Conservation (phyloP, 768 basidiomycete species). For the Panus rudis region DNA sequence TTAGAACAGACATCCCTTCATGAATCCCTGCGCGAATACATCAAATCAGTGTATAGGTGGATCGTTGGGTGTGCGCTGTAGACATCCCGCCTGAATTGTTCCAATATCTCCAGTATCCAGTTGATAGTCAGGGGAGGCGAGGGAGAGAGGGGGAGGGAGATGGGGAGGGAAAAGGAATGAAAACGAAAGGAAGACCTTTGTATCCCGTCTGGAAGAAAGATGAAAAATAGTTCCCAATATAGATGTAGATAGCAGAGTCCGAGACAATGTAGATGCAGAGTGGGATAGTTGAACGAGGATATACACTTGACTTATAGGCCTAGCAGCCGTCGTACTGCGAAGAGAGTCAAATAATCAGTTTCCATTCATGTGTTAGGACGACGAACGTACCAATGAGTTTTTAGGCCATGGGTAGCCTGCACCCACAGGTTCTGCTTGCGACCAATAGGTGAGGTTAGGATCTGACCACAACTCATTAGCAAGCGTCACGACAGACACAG, state of each 20-base stretch:
- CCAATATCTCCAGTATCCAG: no score
- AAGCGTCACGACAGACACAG: neutral
- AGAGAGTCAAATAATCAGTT: neutral
- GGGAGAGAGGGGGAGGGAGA: neutral
- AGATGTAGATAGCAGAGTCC: neutral
- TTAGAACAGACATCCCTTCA: no score
- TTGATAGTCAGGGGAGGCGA: no score
- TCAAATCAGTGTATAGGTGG: no score
- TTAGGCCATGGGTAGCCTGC: conserved; percentile 28
- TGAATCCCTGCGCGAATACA: no score
- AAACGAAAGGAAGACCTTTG: no score
- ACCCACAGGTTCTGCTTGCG: conserved; percentile 13
- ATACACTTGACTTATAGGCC: conserved; percentile 3
- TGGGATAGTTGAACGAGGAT: conserved; percentile 2
- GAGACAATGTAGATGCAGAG: neutral
- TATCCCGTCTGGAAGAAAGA: neutral
- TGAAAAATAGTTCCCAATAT: neutral
- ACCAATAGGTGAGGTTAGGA: conserved; percentile 26
- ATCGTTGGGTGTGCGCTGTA: no score
- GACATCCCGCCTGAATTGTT: no score
- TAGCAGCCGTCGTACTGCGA: conserved; percentile 11
- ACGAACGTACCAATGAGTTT: conserved; percentile 20
- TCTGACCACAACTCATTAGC: conserved; percentile 15
- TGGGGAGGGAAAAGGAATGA: neutral
- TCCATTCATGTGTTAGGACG: neutral